Base-by-base conservation (phyloP, 2,329 filamentous ascomycete genomes). In the Aureobasidium musti region DNA sequence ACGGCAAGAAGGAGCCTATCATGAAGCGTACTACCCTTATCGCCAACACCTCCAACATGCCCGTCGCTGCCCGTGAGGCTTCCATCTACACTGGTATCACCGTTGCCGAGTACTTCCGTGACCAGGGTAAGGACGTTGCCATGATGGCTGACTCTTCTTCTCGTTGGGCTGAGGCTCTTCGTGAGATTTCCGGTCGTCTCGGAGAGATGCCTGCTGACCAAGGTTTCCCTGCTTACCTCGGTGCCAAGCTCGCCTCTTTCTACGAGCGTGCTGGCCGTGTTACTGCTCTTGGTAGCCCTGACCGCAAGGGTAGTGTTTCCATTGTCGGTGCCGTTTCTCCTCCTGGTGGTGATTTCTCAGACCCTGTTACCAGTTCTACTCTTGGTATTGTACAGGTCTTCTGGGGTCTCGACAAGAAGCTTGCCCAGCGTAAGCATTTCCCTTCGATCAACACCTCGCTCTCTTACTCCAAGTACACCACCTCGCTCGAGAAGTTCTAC, bases 131-230 rank as follows among this genome's bases (percentile, higher is more conserved):
- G 80, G 86, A 97, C 78, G 95, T 99, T 45, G 94, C 95, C 74
- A 99, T 99, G 95, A 99, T 99, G 95, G 95, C 95, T 70, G 95
- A 99, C 81, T 98, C 95, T 19, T 91, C 94, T 63, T 99, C 95
- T 64, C 92, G 95, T 71, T 99, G 95, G 95, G 95, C 95, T 70
- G 95, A 99, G 83, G 95, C 95, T 76, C 87, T 99, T 78, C 92
- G 95, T 91, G 95, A 99, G 80, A 89, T 99, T 79, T 99, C 95
- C 39, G 95, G 95, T 84, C 95, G 95, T 86, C 85, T 99, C 68
- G 95, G 95, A 85, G 95, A 99, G 81, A 99, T 99, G 95, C 95
- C 95, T 81, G 95, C 95, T 79, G 95, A 99, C 80, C 95, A 99
- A 81, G 95, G 95, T 87, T 99, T 97, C 89, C 95, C 95, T 53